Base-by-base conservation (phyloP, 2,329 filamentous ascomycete genomes). In the Knufia petricola region DNA sequence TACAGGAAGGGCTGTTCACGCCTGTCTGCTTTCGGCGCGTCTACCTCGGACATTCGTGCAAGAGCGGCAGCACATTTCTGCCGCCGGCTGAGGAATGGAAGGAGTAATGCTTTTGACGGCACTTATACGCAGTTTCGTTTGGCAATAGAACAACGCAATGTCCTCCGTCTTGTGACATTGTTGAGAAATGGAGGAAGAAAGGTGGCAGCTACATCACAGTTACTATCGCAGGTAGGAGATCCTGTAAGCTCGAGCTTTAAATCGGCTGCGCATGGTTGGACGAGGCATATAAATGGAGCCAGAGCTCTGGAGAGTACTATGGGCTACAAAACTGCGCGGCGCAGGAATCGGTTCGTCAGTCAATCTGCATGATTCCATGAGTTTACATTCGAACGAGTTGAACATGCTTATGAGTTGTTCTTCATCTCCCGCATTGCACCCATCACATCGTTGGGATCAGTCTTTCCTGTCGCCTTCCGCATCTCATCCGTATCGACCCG, bases 391-490 rank as follows among this genome's bases (percentile, higher is more conserved):
- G 15, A 36, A 8, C 7, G 13, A 36, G 32, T 8, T 36, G 32
- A 36, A 36, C 15, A 6, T 42, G 21, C 24, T 61, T 60, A 70
- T 65, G 68, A 68, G 2, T 61, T 58, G 55, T 74, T 73, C 80
- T 96, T 98, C 83, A 94, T 82, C 67, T 94, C 86, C 48, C 92
- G 76, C 60, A 96, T 70, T 59, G 82, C 82, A 26, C 76, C 77
- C 85, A 98, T 95, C 13, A 95, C 88, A 43, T 85, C 80, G 1
- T 90, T 74, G 0, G 88, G 83, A 34, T 89, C 78, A 0, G 78
- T 87, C 69, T 87, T 81, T 36, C 87, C 87, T 0, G 87, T 92
- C 9, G 77, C 82, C 68, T 87, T 85, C 62, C 94, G 87, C 47
- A 98, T 82, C 53, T 78, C 78, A 0, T 87, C 71, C 69, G 87